These are phyloP conservation scores for Colletotrichum cereale DNA, from an alignment of 2,329 filamentous ascomycete genomes.

Conservation along the genomic window DNA sequence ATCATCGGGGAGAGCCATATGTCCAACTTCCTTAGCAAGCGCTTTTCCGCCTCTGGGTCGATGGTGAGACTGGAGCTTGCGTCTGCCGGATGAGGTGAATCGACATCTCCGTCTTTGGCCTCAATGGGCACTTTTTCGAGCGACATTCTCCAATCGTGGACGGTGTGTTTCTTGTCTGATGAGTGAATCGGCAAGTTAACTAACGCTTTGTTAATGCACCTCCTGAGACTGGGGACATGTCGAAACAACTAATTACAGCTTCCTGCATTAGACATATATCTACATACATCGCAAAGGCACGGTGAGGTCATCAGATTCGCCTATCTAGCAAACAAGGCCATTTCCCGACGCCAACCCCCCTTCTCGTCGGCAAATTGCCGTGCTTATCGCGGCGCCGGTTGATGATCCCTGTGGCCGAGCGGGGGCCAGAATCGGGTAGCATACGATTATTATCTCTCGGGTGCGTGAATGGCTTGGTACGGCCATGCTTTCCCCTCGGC, in stretches of 20 bases:
- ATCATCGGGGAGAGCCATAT: constrained; percentile 41
- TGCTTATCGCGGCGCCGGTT: constrained; percentile 24
- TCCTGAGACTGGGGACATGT: not conserved
- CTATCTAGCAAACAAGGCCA: constrained; percentile 20
- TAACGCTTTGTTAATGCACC: not conserved
- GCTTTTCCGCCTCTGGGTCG: constrained; percentile 35
- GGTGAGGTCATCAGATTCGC: constrained; percentile 36
- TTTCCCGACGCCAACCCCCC: constrained; percentile 26
- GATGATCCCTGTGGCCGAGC: constrained; percentile 29
- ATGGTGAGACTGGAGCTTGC: constrained; percentile 22
- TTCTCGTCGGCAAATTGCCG: constrained; percentile 20
- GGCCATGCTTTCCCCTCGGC: constrained; percentile 22
- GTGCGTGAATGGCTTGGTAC: not conserved
- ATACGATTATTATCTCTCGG: constrained; percentile 28
- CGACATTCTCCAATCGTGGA: not conserved
- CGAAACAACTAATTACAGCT: not conserved
- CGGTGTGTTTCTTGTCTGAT: no score
- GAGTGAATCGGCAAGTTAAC: not conserved
- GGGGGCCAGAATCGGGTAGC: constrained; percentile 26
- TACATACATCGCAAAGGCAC: constrained; percentile 2
- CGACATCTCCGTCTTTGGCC: constrained; percentile 23
- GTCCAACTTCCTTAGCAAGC: constrained; percentile 45
- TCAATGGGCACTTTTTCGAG: constrained; percentile 30
- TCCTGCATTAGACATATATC: constrained; percentile 26
- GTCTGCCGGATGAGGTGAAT: constrained; percentile 10